Conservation (phyloP, 306 rosid species). For the Quercus berberidifolia region DNA sequence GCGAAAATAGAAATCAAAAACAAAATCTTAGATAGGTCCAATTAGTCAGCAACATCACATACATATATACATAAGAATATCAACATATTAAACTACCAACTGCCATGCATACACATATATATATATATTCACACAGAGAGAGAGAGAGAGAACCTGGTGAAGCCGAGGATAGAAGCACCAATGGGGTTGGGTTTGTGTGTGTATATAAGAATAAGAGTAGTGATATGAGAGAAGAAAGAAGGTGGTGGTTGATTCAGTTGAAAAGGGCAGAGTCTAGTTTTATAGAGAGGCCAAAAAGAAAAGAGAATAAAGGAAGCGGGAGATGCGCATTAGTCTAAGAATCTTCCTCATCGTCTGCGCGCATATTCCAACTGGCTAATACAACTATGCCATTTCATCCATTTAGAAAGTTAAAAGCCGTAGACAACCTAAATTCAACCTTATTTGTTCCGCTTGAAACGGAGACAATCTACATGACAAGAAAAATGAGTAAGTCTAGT, state of each 20-base stretch:
- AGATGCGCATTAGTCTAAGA: conserved; percentile 50
- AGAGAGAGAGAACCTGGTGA: conserved; percentile 39
- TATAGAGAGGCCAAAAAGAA: background rate
- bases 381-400: background rate
- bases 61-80: background rate
- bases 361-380: conserved; percentile 44
- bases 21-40: background rate
- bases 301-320: conserved; percentile 30
- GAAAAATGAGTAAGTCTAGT: too few relatives aligned
- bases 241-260: conserved; percentile 26
- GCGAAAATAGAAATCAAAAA: background rate
- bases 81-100: background rate
- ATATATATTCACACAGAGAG: background rate
- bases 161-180: conserved; percentile 14
- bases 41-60: background rate
- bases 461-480: too few relatives aligned
- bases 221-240: background rate
- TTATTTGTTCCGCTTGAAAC: background rate
- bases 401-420: background rate
- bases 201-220: background rate
- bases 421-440: background rate
- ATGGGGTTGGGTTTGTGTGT: background rate
- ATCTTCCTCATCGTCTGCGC: conserved; percentile 32
- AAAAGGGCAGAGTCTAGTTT: background rate
- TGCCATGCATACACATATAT: background rate